Percentiles rank a stretch among this genome's conserved stretches.
Conservation (phyloP, 2,329 filamentous ascomycete genomes). For the Pestalotiopsis sp. region DNA sequence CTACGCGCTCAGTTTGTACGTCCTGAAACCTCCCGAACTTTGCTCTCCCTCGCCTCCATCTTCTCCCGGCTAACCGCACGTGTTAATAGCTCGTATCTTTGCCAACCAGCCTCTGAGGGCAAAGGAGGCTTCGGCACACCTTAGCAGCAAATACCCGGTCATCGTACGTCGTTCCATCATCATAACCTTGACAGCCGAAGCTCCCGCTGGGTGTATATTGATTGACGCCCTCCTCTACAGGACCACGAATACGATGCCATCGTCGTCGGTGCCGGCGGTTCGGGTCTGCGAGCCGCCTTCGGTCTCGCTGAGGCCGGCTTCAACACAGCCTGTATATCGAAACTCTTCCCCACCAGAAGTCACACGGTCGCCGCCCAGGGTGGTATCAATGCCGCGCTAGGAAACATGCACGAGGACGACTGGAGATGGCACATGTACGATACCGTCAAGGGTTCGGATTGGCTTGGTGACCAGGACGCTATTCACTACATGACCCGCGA, state of each 20-base stretch:
- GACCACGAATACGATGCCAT: constrained; percentile 99
- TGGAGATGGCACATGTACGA: constrained; percentile 99
- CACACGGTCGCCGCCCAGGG: constrained; percentile 83
- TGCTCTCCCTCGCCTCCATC: background rate
- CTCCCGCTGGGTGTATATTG: background rate
- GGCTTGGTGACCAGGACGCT: constrained; percentile 95
- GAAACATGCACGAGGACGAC: constrained; percentile 98
- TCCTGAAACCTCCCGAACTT: constrained; percentile 13
- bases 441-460: constrained; percentile 96
- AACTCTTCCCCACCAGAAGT: constrained; percentile 83
- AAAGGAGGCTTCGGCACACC: constrained; percentile 86
- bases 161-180: constrained; percentile 63
- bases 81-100: constrained; percentile 73
- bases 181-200: background rate
- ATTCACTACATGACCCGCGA: constrained; percentile 99
- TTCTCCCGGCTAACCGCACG: constrained; percentile 17
- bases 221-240: constrained; percentile 41
- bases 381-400: constrained; percentile 85
- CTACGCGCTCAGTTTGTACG: constrained; percentile 78
- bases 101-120: constrained; percentile 84
- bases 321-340: constrained; percentile 86
- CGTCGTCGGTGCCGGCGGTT: constrained; percentile 83
- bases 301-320: constrained; percentile 86
- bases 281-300: constrained; percentile 81
- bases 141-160: constrained; percentile 90